phyloP scores from a whole-genome alignment of 352 stramenopile genomes.

The Globisporangium polare region DNA sequence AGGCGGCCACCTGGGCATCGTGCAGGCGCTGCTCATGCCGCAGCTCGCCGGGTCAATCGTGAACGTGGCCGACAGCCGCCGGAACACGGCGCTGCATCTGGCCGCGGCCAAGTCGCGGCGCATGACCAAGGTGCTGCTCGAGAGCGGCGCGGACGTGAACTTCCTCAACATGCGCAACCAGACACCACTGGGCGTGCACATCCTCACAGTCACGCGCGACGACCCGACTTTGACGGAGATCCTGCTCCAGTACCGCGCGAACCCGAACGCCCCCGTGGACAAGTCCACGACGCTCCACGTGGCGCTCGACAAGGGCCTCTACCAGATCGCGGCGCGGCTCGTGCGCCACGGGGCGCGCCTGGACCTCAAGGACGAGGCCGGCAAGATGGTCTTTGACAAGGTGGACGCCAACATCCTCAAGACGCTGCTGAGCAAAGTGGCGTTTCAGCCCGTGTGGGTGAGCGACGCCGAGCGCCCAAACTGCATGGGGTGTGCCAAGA shows the following conservation, averaged over 20 bases:
- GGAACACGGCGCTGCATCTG: slow-evolving; percentile 59
- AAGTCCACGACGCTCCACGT: slow-evolving; percentile 63
- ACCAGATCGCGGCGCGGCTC: slow-evolving; percentile 46
- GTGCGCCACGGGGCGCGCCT: slow-evolving; percentile 52
- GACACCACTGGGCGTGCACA: slow-evolving; percentile 59
- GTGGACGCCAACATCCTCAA: slow-evolving; percentile 35
- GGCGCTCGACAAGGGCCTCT: slow-evolving; percentile 48
- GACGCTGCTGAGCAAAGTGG: slow-evolving; percentile 49
- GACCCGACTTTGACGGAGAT: slow-evolving; percentile 61
- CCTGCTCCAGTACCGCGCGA: slow-evolving; percentile 48
- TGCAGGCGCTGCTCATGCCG: slow-evolving; percentile 66
- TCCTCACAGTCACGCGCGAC: slow-evolving; percentile 50
- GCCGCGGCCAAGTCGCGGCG: slow-evolving; percentile 58
- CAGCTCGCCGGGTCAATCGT: slow-evolving; percentile 61
- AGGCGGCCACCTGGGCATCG: slow-evolving; percentile 54
- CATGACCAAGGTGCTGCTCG: slow-evolving; percentile 58
- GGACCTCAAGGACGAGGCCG: slow-evolving; percentile 52
- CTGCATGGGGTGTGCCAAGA: slow-evolving; percentile 65
- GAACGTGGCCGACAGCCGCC: slow-evolving; percentile 62
- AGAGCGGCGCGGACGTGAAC: slow-evolving; percentile 53
- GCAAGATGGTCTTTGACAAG: slow-evolving; percentile 68
- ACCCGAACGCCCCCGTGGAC: slow-evolving; percentile 54
- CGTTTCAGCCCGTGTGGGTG: slow-evolving; percentile 45
- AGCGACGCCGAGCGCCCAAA: slow-evolving; percentile 34
- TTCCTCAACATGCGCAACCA: slow-evolving; percentile 71